Base-by-base conservation (phyloP, 768 basidiomycete species). In the Filobasidium wieringae region DNA sequence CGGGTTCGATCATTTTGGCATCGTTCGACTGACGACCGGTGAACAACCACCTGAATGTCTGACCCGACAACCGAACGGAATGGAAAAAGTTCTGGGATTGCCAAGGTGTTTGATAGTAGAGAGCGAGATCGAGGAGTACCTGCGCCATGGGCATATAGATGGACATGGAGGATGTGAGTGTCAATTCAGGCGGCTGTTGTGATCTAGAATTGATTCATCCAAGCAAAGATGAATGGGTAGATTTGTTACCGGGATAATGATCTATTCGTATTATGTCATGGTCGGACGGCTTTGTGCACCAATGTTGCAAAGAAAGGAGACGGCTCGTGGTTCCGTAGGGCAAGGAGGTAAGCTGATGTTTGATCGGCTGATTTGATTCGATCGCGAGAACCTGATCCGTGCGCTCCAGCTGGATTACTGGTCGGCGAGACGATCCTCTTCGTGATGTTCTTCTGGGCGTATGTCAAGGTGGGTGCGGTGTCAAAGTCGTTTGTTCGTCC, bases 401-500 rank as follows among this genome's bases (percentile, higher is more conserved):
- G n/a, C n/a, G n/a, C n/a, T 32, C 27, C 59, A 91, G 88, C 87
- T 59, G 82, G 77, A 2, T 78, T 86, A 57, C 68, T 91, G 51
- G 77, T 79, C 1, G 78, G 83, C 0, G 90, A 84, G 66, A 75
- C 74, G 34, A 57, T 86, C 4, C 66, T 92, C 22, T 80, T 80
- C 45, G 61, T 83, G n/a, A 80, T 88, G 80, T 79, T 82, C 78
- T 41, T 84, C 0, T 90, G 88, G 88, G 79, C 83, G 14, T 93
- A 92, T 74, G 55, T 79, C 22, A 82, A 80, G 79, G 88, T 87
- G 55, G 51, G 79, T 70, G 24, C 15, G 12, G 8, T 9, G 26
- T 22, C 49, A 7, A n/a, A 26, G 17, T 7, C 43, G n/a, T 19
- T 24, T 17, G 43, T 24, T 30, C n/a, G 4, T 30, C 50, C 15